A percentile compares a stretch with the other conserved stretches of the same genome.
Evolutionary conservation across 164 flowering plant genomes (phyloP).

Genomic region (Chimonanthus salicifolius): DNA sequence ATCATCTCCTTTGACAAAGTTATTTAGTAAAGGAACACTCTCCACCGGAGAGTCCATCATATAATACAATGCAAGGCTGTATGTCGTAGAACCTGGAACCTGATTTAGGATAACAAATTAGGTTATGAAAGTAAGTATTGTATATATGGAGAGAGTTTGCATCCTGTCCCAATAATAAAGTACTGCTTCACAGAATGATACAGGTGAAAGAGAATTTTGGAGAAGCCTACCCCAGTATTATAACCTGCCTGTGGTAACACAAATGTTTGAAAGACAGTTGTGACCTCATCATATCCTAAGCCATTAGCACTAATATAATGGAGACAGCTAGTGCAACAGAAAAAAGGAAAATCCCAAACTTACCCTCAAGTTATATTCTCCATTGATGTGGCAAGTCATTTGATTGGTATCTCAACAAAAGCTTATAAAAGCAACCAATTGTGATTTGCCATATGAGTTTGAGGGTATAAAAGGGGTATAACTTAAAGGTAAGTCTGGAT

Average conservation of each 20-base stretch:
- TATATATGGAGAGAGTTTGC: background rate
- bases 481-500: no score
- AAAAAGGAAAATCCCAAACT: no score
- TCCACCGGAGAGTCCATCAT: constrained; percentile 62
- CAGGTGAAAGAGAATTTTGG: background rate
- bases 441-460: no score
- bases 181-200: background rate
- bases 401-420: no score
- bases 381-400: no score
- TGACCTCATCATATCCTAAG: background rate
- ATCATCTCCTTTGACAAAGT: constrained; percentile 79
- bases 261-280: background rate
- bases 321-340: background rate
- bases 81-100: constrained; percentile 82
- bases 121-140: background rate
- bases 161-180: background rate
- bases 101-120: constrained; percentile 18
- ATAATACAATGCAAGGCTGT: constrained; percentile 63
- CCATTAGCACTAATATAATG: no score
- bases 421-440: no score
- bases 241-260: background rate
- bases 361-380: no score
- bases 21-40: constrained; percentile 56
- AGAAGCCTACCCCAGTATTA: no score
- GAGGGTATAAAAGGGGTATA: no score